These are phyloP conservation scores for Amoebophrya sp. DNA, from an alignment of 169 alveolate genomes.

Conservation along the genomic window DNA sequence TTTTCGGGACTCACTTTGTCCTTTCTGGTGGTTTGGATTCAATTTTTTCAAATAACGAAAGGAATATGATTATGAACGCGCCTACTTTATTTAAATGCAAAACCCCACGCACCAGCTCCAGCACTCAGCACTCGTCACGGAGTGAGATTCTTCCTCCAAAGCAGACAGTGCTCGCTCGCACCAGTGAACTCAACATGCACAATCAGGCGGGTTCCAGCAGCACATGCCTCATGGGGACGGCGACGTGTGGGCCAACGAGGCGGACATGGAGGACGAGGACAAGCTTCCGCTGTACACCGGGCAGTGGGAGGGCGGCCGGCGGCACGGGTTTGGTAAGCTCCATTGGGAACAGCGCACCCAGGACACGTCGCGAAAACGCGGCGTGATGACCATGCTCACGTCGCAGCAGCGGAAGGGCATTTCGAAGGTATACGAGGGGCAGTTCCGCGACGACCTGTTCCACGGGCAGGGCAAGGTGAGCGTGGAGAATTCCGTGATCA, in stretches of 20 bases:
- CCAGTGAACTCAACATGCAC: too few relatives aligned
- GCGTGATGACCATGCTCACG: not conserved
- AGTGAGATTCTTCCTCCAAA: too few relatives aligned
- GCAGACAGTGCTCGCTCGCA: too few relatives aligned
- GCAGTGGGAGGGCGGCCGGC: not conserved
- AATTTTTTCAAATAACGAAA: too few relatives aligned
- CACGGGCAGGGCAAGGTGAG: slow-evolving; percentile 1
- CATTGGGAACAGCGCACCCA: not conserved
- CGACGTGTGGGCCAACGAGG: not conserved
- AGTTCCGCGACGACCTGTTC: slow-evolving; percentile 3
- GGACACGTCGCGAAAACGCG: not conserved
- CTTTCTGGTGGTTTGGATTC: too few relatives aligned
- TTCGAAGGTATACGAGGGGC: slow-evolving; percentile 12
- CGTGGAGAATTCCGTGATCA: not conserved
- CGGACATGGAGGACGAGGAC: not conserved
- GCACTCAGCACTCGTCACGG: too few relatives aligned
- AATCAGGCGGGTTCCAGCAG: not conserved
- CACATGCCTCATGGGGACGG: not conserved
- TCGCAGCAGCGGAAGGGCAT: not conserved
- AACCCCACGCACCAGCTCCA: too few relatives aligned
- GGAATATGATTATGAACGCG: too few relatives aligned
- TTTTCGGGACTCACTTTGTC: too few relatives aligned
- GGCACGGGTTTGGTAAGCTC: not conserved
- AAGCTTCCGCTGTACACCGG: not conserved
- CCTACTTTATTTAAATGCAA: too few relatives aligned